Evolutionary conservation across 2,329 filamentous ascomycete species (phyloP), one percentile per base, ranked within the genome.

Genomic region (Lecanicillium sp.): DNA sequence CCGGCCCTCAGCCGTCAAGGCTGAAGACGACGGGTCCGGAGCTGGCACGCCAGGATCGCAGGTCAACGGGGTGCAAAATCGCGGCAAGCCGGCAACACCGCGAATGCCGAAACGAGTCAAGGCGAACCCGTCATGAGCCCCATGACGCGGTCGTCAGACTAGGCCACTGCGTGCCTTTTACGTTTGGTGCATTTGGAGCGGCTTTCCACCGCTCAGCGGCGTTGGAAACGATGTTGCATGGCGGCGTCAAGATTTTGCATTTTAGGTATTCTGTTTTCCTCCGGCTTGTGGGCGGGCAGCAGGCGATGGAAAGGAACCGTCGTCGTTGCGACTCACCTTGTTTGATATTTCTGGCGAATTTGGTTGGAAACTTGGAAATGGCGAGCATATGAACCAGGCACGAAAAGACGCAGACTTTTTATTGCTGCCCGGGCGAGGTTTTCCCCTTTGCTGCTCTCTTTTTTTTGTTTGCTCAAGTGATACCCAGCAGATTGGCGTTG

Each of bases 71-170:
- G 63, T 72, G 18, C 56, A 66, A 46, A 55, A 51, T 46, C 66
- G 69, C 51, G 61, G 62, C 31, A 73, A 78, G 51, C 74, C 73
- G 6, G 65, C 71, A 19, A 78, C 74, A 27, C 74, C 74, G 17
- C 61, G 74, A 45, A 72, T 78, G 65, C 59, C 50, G n/a, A 77
- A 77, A 55, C 66, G 73, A 35, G 54, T 64, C 40, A 77, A 77
- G 54, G 62, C 59, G 28, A 73, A 71, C 44, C 57, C 59, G 12
- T 52, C 55, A 39, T 61, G 50, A 54, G 44, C 30, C 41, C 10
- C 29, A 18, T 36, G 29, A 36, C 25, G 11, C 41, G 18, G 41
- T n/a, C n/a, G n/a, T 11, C 22, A 25, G 22, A 25, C 22, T 25
- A 11, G 22, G 22, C n/a, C 29, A 32, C 44, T 46, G 52, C 49